Percentiles rank a stretch among this genome's conserved stretches.
Conservation (phyloP, 2,329 filamentous ascomycete species). For the Biscogniauxia mediterranea region DNA sequence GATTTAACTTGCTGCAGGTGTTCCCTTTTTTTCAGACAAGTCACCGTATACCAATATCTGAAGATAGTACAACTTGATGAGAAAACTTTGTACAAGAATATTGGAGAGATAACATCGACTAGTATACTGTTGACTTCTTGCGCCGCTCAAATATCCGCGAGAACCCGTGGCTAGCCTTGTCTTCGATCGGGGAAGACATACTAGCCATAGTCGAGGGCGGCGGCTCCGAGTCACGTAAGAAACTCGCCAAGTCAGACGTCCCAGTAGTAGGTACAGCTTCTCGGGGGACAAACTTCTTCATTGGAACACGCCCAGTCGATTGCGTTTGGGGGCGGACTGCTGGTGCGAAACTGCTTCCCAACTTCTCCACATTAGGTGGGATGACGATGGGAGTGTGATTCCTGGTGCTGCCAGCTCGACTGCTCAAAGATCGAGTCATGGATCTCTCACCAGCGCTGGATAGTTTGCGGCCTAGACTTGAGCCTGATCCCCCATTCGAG, state of each 20-base stretch:
- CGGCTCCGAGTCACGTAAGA: constrained; percentile 67
- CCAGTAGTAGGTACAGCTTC: constrained; percentile 46
- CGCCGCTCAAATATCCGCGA: constrained; percentile 50
- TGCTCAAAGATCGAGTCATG: constrained; percentile 36
- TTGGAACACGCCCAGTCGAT: constrained; percentile 44
- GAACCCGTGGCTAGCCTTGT: constrained; percentile 41
- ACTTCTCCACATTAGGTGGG: constrained; percentile 45
- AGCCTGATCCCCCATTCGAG: constrained; percentile 29
- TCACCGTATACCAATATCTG: background rate
- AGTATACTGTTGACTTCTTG: constrained; percentile 44
- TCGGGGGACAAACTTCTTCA: constrained; percentile 59
- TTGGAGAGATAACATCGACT: constrained; percentile 9
- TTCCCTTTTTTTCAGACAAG: background rate
- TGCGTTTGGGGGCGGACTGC: constrained; percentile 15
- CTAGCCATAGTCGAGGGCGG: constrained; percentile 42
- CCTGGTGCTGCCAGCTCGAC: constrained; percentile 36
- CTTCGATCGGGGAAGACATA: constrained; percentile 30
- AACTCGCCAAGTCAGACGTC: constrained; percentile 70
- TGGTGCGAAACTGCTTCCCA: constrained; percentile 29
- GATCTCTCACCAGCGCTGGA: constrained; percentile 29
- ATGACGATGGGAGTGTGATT: constrained; percentile 55
- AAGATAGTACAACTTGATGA: constrained; percentile 3
- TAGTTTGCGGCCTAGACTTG: constrained; percentile 22
- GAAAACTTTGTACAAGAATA: constrained; percentile 22
- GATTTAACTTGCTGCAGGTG: background rate